Percentiles rank a stretch among this genome's conserved stretches.
These are phyloP conservation scores for Flagelloscypha sp. DNA, from an alignment of 768 basidiomycete species.

Conservation along the genomic window DNA sequence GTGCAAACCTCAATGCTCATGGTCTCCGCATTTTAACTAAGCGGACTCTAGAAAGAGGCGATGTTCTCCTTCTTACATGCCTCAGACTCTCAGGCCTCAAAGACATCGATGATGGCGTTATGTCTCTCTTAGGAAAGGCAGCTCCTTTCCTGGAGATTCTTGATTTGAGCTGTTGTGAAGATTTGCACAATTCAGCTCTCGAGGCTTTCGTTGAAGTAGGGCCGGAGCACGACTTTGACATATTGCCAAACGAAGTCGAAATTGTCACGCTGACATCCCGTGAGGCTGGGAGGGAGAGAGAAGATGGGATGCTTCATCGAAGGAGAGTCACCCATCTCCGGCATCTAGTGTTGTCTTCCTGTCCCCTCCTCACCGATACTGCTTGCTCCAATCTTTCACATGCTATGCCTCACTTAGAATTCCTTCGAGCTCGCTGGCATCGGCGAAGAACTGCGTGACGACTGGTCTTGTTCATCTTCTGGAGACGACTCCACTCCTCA, in stretches of 20 bases:
- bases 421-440: slow-evolving; percentile 76
- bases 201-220: slow-evolving; percentile 62
- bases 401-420: slow-evolving; percentile 63
- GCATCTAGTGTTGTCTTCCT: slow-evolving; percentile 68
- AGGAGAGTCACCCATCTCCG: slow-evolving; percentile 61
- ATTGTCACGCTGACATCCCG: slow-evolving; percentile 49
- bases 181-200: slow-evolving; percentile 67
- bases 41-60: slow-evolving; percentile 35
- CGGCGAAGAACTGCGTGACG: slow-evolving; percentile 57
- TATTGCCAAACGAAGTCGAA: slow-evolving; percentile 23
- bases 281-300: slow-evolving; percentile 55
- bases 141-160: slow-evolving; percentile 70
- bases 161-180: slow-evolving; percentile 67
- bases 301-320: slow-evolving; percentile 39
- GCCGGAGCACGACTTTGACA: slow-evolving; percentile 25
- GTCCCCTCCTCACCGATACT: slow-evolving; percentile 61
- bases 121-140: slow-evolving; percentile 59
- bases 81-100: slow-evolving; percentile 64
- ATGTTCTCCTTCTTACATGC: slow-evolving; percentile 47
- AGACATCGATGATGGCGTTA: slow-evolving; percentile 47
- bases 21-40: slow-evolving; percentile 47
- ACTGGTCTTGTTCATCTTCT: slow-evolving; percentile 70
- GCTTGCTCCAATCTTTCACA: slow-evolving; percentile 68
- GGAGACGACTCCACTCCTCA: slow-evolving; percentile 58
- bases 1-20: slow-evolving; percentile 54